A percentile compares a stretch with the other conserved stretches of the same genome.
Conservation (phyloP, 192 early-diverging fungal species). For the Paraglomus brasilianum region DNA sequence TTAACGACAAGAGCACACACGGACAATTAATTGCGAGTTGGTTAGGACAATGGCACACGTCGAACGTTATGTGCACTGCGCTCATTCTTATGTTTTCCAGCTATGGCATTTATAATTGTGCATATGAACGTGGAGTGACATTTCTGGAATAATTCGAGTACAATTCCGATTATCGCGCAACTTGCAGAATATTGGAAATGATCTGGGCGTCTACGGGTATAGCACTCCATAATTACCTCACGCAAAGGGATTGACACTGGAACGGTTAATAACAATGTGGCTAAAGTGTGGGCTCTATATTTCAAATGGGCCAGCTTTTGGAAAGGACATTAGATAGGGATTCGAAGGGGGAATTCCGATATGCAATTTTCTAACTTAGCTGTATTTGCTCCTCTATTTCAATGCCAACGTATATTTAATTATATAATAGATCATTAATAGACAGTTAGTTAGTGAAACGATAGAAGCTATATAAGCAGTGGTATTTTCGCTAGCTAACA, state of each 20-base stretch:
- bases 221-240: not conserved
- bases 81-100: constrained; percentile 10
- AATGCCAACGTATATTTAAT: too few species aligned
- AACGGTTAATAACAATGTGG: too few species aligned
- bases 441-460: too few species aligned
- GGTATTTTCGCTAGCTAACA: too few species aligned
- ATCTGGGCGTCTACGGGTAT: not conserved
- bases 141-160: constrained; percentile 15
- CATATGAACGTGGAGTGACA: too few species aligned
- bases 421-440: too few species aligned
- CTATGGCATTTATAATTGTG: constrained; percentile 8
- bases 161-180: constrained; percentile 1
- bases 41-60: constrained; percentile 16
- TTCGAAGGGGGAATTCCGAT: not conserved
- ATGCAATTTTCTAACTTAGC: not conserved
- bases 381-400: constrained; percentile 18
- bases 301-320: not conserved
- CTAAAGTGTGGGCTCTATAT: constrained; percentile 13
- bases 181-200: not conserved
- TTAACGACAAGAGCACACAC: not conserved
- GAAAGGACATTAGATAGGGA: constrained; percentile 1
- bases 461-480: too few species aligned
- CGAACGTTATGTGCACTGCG: not conserved
- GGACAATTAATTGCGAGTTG: not conserved
- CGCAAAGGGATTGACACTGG: not conserved